Base-by-base conservation (phyloP, 495 filamentous ascomycete species). In the Neurospora intermedia region DNA sequence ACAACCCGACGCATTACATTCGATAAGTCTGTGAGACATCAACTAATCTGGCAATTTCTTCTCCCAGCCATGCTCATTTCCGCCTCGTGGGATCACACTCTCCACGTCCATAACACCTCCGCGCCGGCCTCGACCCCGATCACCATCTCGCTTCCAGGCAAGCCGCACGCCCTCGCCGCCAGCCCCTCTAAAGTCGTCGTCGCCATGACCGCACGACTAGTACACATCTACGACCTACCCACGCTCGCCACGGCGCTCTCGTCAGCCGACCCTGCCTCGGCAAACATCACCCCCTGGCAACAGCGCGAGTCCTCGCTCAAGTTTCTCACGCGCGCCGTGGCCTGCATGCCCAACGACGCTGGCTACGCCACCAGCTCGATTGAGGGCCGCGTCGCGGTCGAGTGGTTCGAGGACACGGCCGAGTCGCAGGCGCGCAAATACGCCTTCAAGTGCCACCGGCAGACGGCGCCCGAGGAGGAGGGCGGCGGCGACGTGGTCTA, bases 361-460 rank as follows among this genome's bases (percentile, higher is more conserved):
- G 96, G 96, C 0, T 99, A 97, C 81, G 94, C 95, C 6, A 93
- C 89, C 0, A 90, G 88, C 23, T 91, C 88, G 74, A 98, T 99
- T 79, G 96, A 99, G 78, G 96, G 96, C 16, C 89, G 96, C 75
- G 92, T 98, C 0, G 95, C 94, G 0, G 96, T 99, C 1, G 96
- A 99, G 79, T 98, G 94, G 92, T 98, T 98, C 83, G 96, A 98
- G 78, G 91, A 94, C 15, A 91, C 89, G 9, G 84, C 89, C 41
- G 90, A 92, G 77, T 94, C 92, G 5, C 93, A 98, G 81, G 91
- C 91, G 20, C 87, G 94, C 72, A 98, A 97, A 78, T 99, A 98
- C 84, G 96, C 96, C 11, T 99, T 99, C 86, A 99, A 99, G 80
- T 99, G 96, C 82, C 96, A 99, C 82, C 90, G 96, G 13, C 91